Conservation (phyloP, 2,329 filamentous ascomycete genomes). For the Colletotrichum orchidophilum region DNA sequence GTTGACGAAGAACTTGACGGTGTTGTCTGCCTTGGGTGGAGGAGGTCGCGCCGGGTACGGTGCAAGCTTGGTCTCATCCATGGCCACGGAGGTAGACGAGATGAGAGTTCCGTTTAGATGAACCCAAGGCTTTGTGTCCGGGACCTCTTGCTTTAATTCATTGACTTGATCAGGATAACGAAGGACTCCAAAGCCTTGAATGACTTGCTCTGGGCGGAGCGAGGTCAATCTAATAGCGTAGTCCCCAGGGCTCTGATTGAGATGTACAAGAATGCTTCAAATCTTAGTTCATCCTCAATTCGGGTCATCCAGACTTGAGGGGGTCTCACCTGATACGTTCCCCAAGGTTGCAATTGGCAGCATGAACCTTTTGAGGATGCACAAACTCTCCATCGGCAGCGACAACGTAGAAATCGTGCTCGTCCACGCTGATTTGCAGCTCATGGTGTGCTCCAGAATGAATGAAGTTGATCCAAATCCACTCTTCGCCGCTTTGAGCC, state of each 20-base stretch:
- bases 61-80: slow-evolving; percentile 22
- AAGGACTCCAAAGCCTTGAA: slow-evolving; percentile 22
- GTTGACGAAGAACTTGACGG: slow-evolving; percentile 27
- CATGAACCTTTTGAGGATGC: slow-evolving; percentile 16
- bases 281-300: too few relatives aligned
- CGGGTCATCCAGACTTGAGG: background rate
- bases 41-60: slow-evolving; percentile 19
- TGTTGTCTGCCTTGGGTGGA: slow-evolving; percentile 16
- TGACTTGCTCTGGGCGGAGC: slow-evolving; percentile 20
- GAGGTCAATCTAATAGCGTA: slow-evolving; percentile 17
- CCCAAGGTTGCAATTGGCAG: slow-evolving; percentile 27
- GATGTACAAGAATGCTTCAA: slow-evolving; percentile 8
- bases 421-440: slow-evolving; percentile 24
- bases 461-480: slow-evolving; percentile 31
- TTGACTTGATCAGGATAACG: slow-evolving; percentile 12
- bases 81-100: slow-evolving; percentile 20
- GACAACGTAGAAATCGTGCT: slow-evolving; percentile 24
- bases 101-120: slow-evolving; percentile 17
- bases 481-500: slow-evolving; percentile 13
- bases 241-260: slow-evolving; percentile 11
- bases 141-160: background rate
- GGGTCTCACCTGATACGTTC: slow-evolving; percentile 11
- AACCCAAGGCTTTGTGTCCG: slow-evolving; percentile 17
- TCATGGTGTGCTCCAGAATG: slow-evolving; percentile 26
- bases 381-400: slow-evolving; percentile 25